Evolutionary conservation across 805 yeast genomes (phyloP), one percentile per base, ranked within the genome.

Genomic region (Huiozyma sinensis): DNA sequence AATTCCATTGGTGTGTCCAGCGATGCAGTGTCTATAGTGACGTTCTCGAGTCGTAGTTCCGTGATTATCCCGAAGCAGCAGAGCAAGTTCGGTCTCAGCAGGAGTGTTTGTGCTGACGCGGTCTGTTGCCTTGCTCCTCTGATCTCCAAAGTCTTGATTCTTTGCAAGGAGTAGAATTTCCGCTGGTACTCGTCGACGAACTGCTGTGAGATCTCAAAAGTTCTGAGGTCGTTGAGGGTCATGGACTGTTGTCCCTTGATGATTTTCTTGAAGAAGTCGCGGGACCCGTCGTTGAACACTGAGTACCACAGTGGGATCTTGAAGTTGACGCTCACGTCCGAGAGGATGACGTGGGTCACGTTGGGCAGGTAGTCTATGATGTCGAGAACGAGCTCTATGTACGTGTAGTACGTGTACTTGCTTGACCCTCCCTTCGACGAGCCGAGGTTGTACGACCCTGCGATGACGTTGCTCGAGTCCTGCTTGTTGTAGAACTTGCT

Each of bases 281-380:
- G 52, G 5, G 64, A 54, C 0, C 63, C 63, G 44, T 61, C 63
- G 42, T 61, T 61, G 17, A 61, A 49, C 13, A 53, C 60, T 9
- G 65, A 60, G 39, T 61, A 61, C 65, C 65, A 61, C 13, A 77
- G 58, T 4, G 80, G 76, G 11, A 77, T 71, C 32, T 71, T 69
- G 51, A 78, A 77, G 24, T 69, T 69, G 6, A 79, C 77, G 5
- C 77, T 68, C 1, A 78, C 67, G 39, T 76, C 71, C 17, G 62
- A 58, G 8, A 78, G 48, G 11, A 56, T 52, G 6, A 78, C 50
- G 27, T 61, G 62, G 31, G 64, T 55, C 7, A 77, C 47, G 36
- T 75, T 76, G 36, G 72, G 78, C 6, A 75, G 63, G 33, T 69
- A 68, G 37, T 67, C 68, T 10, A 76, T 60, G 10, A 76, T 63